Evolutionary conservation across 2,329 filamentous ascomycete species (phyloP).

Genomic region (Elsinoe australis): DNA sequence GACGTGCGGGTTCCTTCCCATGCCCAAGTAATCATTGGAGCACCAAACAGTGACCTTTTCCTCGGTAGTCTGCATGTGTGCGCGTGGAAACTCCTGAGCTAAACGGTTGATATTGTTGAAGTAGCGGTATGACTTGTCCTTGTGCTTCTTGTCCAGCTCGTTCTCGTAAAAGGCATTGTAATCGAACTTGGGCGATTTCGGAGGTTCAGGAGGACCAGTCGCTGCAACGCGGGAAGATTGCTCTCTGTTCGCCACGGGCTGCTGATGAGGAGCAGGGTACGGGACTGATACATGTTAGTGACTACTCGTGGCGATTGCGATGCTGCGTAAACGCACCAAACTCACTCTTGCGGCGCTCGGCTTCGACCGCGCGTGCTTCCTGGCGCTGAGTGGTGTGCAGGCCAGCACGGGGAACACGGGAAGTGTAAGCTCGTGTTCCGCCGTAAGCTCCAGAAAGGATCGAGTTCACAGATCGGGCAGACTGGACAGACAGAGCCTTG

Average conservation of each 20-base stretch:
- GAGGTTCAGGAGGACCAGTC: slow-evolving; percentile 39
- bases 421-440: slow-evolving; percentile 42
- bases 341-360: slow-evolving; percentile 39
- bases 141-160: slow-evolving; percentile 97
- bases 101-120: slow-evolving; percentile 99
- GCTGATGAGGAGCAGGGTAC: slow-evolving; percentile 15
- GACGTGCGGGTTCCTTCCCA: slow-evolving; percentile 85
- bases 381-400: slow-evolving; percentile 74
- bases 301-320: slow-evolving; percentile 13
- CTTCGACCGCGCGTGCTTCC: slow-evolving; percentile 69
- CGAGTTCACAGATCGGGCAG: slow-evolving; percentile 41
- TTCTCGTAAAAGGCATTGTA: slow-evolving; percentile 82
- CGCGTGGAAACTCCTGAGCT: slow-evolving; percentile 89
- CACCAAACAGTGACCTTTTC: slow-evolving; percentile 97
- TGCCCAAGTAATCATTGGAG: slow-evolving; percentile 97
- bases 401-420: slow-evolving; percentile 55
- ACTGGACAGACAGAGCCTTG: slow-evolving; percentile 87
- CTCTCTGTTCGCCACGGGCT: neutral
- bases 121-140: slow-evolving; percentile 99
- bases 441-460: slow-evolving; percentile 44
- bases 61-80: slow-evolving; percentile 75
- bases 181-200: slow-evolving; percentile 60
- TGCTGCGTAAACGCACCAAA: slow-evolving; percentile 35
- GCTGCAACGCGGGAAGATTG: neutral
- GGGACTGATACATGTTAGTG: slow-evolving; percentile 13